Evolutionary conservation across 495 filamentous ascomycete genomes (phyloP).

Genomic region (Recurvomyces mirabilis): DNA sequence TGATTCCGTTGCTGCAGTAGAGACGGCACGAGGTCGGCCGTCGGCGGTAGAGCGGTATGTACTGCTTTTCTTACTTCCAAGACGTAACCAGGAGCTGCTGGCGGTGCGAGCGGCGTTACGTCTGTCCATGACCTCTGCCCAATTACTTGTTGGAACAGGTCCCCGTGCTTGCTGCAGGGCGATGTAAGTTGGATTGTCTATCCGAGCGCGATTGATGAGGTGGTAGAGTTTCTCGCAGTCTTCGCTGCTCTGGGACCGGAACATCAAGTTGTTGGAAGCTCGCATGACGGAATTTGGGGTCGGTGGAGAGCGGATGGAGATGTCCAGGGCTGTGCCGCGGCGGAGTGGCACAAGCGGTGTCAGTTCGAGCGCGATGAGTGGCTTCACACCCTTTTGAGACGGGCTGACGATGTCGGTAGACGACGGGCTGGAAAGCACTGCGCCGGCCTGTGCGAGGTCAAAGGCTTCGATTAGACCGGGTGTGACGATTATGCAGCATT

Average conservation of each 20-base stretch:
- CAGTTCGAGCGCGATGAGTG: conserved; percentile 46
- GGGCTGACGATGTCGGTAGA: conserved; percentile 30
- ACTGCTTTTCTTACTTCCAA: conserved; percentile 41
- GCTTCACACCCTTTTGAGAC: conserved; percentile 26
- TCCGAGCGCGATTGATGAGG: conserved; percentile 69
- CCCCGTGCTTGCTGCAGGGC: conserved; percentile 61
- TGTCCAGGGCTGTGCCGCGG: conserved; percentile 80
- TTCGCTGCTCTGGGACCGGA: conserved; percentile 64
- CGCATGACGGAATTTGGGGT: conserved; percentile 58
- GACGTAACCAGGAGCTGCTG: conserved; percentile 29
- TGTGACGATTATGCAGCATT: conserved; percentile 68
- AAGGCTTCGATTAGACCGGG: conserved; percentile 82
- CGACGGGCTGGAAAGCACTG: conserved; percentile 29
- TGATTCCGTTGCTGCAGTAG: conserved; percentile 37
- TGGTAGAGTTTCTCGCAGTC: conserved; percentile 75
- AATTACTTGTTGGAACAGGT: conserved; percentile 28
- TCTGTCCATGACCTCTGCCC: conserved; percentile 34
- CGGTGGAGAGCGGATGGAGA: conserved; percentile 77
- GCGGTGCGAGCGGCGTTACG: conserved; percentile 28
- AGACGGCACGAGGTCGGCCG: conserved; percentile 38
- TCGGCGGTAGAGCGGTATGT: conserved; percentile 46
- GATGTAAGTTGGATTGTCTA: conserved; percentile 81
- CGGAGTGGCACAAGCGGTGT: conserved; percentile 81
- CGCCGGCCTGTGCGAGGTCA: conserved; percentile 44
- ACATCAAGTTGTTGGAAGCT: conserved; percentile 69